Evolutionary conservation across 495 filamentous ascomycete species (phyloP), one percentile per base, ranked within the genome.

Genomic region (Aspergillus affinis): DNA sequence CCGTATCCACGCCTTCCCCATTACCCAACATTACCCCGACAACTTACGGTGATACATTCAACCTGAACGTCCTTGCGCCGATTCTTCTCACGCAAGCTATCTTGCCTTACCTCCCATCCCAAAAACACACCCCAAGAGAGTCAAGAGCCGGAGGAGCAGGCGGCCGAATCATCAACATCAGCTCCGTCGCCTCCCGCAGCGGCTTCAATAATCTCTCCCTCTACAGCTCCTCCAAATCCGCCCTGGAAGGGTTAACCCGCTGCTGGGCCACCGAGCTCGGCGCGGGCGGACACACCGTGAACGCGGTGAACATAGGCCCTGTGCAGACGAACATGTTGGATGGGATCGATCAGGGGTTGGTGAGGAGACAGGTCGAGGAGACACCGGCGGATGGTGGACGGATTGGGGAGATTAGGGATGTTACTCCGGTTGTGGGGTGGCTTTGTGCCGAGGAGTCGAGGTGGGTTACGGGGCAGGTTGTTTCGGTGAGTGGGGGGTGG

Each of bases 401-500:
- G 57, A 63, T 84, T 53, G 86, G 83, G 0, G 75, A 65, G 49
- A 80, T 83, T 2, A 81, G 84, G 54, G 86, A 90, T 60, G 76
- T 89, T 45, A 83, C 85, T 0, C 73, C 75, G 44, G 75, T 78
- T n/a, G 72, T 86, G 30, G 75, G 62, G 10, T 87, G 83, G 55
- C 59, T 89, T 57, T 70, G 68, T 10, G 66, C 77, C n/a, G 74
- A 78, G 57, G 73, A 75, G 21, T 71, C 74, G 21, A 68, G 71
- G 13, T 89, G 85, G 85, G 72, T 87, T 48, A 83, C 80, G 20
- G 86, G 87, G 10, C 82, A 86, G 74, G 66, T 79, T 19, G 55
- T 88, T 17, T 74, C 74, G 54, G 82, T 77, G 9, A 87, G 83
- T 76, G 85, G 86, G 3, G 86, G 82, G 9, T 41, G 36, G 36